A percentile compares a stretch with the other conserved stretches of the same genome.
Evolutionary conservation across 371 early-diverging fungal species (phyloP).

Genomic region (Saksenaea vasiformis): DNA sequence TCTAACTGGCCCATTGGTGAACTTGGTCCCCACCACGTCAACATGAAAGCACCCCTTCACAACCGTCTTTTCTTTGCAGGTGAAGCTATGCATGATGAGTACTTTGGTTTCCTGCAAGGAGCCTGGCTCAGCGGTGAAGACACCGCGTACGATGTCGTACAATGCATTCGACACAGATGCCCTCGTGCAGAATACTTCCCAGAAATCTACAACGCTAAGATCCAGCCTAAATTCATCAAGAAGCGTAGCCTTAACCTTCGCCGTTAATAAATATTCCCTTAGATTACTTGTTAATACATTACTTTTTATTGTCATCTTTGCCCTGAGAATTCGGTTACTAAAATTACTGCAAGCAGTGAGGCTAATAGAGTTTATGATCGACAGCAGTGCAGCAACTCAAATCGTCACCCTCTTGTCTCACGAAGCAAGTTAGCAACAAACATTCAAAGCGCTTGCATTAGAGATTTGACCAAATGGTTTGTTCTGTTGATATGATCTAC

Average conservation of each 20-base stretch:
- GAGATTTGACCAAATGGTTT: too few relatives aligned
- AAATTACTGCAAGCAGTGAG: too few relatives aligned
- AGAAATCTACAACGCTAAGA: conserved; percentile 26
- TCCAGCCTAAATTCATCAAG: conserved; percentile 14
- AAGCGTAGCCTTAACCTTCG: neutral
- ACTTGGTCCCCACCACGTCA: conserved; percentile 41
- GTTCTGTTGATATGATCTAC: too few relatives aligned
- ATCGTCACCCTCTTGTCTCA: too few relatives aligned
- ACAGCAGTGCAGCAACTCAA: too few relatives aligned
- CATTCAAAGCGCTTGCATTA: too few relatives aligned
- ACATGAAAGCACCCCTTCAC: conserved; percentile 44
- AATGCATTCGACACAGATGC: conserved; percentile 33
- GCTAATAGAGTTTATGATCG: too few relatives aligned
- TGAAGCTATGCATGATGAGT: conserved; percentile 41
- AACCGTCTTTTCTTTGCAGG: conserved; percentile 50
- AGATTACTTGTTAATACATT: neutral
- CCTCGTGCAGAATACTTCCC: conserved; percentile 35
- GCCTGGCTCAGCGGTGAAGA: conserved; percentile 47
- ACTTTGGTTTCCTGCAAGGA: conserved; percentile 50
- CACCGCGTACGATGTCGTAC: conserved; percentile 20
- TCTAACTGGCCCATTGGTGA: conserved; percentile 55
- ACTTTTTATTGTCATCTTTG: neutral
- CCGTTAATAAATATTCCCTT: neutral
- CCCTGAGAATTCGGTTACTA: too few relatives aligned
- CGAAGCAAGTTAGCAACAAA: too few relatives aligned